Base-by-base conservation (phyloP, 495 filamentous ascomycete species). In the Penicillium cinerascens region DNA sequence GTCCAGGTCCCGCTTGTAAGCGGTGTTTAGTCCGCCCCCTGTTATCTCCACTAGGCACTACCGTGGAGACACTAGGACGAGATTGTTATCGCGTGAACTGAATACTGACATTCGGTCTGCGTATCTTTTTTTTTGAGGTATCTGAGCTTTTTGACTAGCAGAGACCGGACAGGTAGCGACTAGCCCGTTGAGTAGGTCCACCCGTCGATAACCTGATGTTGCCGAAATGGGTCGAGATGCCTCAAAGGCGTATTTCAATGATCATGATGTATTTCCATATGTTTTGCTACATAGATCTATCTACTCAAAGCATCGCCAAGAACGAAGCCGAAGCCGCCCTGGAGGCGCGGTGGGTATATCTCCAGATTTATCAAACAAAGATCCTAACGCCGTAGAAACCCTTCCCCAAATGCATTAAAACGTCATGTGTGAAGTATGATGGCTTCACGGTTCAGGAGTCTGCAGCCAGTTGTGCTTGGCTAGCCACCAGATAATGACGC, bases 401-500 rank as follows among this genome's bases (percentile, higher is more conserved):
- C n/a, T n/a, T 13, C 8, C 29, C 4, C 1, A 11, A 33, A 33
- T 33, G 29, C 29, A 33, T 33, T 8, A 33, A 13, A 33, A 18
- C 37, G 27, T 27, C 27, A 47, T 22, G 29, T 5, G 15, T 27
- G 7, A 8, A 16, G 6, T n/a, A 16, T 1, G 11, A 6, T 22
- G 15, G 15, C 7, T 8, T 44, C 22, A 59, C 21, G 58, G 58
- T 36, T 61, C 53, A 20, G 51, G 51, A 16, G 58, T 51, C 21
- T 59, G 61, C 20, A 74, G 43, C 73, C 73, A 76, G 41, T 71
- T 61, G 51, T 75, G 71, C 38, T 68, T 62, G 22, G 55, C 60
- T 8, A 76, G 58, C 64, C 69, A 75, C 69, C 68, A 73, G 7
- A 77, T 55, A 6, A 74, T 52, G 11, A 67, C 63, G 3, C 62